Evolutionary conservation across 2,329 filamentous ascomycete genomes (phyloP), one percentile per base, ranked within the genome.

Genomic region (Scopulariopsis brevicaulis): DNA sequence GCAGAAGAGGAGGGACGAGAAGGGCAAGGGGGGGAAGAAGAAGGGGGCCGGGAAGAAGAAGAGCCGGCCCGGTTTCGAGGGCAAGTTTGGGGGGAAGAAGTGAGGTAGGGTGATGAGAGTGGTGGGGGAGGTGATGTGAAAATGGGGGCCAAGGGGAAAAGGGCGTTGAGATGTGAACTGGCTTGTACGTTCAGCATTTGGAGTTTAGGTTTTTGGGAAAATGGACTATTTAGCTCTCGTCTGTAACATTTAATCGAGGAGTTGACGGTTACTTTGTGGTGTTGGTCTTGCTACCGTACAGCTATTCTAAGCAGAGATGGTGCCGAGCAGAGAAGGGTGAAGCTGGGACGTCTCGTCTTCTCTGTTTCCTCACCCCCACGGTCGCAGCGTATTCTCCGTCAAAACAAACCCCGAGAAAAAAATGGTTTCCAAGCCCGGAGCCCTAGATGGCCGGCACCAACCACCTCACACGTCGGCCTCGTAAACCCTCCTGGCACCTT

Each of bases 21-120:
- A 82, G 57, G 28, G 28, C 37, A 85, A 57, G 56, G 3, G 50
- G 53, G 58, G 60, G 25, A 61, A 61, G 60, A 62, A 62, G 55
- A 54, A 54, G 51, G 37, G 51, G 0, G 50, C 3, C 3, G 32
- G 4, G n/a, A 59, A 55, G 43, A 59, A 59, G 57, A 79, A 79
- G 67, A 72, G 74, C 61, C 76, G 82, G 59, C 82, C 86, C 14
- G 86, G 86, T 2, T 89, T 89, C 62, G 86, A 89, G 68, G 86
- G 87, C 34, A 73, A 71, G 61, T 86, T 93, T 67, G 80, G 77
- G 59, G 73, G 75, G 24, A 74, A 76, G 62, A 77, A 73, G 22
- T 50, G 46, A 50, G n/a, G 43, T 3, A 48, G 15, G 40, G 43
- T 15, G 43, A 20, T n/a, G 4, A 11, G 43, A 5, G 22, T 48